Conservation (phyloP, 768 basidiomycete genomes). For the Amanita thiersii region DNA sequence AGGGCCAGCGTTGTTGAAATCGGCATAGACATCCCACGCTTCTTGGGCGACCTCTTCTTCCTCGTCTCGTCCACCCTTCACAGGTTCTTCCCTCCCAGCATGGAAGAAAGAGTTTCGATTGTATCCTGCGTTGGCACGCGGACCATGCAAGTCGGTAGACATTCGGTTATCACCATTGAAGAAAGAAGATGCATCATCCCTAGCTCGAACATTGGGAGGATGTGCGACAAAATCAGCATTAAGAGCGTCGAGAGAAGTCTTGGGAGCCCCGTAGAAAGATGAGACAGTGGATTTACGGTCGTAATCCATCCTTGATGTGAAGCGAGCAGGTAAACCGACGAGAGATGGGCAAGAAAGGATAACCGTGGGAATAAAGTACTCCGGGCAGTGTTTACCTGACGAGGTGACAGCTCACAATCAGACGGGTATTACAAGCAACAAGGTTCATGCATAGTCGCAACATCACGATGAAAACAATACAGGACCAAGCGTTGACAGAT, state of each 20-base stretch:
- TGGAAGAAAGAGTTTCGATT: conserved; percentile 63
- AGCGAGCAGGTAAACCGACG: background rate
- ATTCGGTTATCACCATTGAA: conserved; percentile 39
- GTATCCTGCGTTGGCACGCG: conserved; percentile 50
- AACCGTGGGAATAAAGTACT: background rate
- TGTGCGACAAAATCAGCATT: conserved; percentile 42
- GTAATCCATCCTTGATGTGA: conserved; percentile 45
- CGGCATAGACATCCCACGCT: conserved; percentile 78
- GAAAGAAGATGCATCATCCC: conserved; percentile 68
- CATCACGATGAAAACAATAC: too few relatives aligned
- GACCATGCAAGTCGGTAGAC: conserved; percentile 38
- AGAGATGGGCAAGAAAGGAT: background rate
- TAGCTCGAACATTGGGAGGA: conserved; percentile 28
- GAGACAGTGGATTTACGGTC: conserved; percentile 76
- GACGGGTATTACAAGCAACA: too few relatives aligned
- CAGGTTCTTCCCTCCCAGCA: conserved; percentile 63
- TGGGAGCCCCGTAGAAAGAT: conserved; percentile 67
- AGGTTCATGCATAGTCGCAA: too few relatives aligned
- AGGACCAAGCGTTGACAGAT: too few relatives aligned
- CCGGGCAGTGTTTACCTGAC: too few relatives aligned
- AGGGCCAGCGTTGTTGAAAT: conserved; percentile 84
- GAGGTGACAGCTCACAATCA: too few relatives aligned
- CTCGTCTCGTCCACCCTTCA: conserved; percentile 74
- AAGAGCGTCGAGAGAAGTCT: conserved; percentile 53
- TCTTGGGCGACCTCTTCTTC: conserved; percentile 37